A percentile compares a stretch with the other conserved stretches of the same genome.
Conservation (phyloP, 164 flowering plant species). For the Tetrastigma voinierianum region DNA sequence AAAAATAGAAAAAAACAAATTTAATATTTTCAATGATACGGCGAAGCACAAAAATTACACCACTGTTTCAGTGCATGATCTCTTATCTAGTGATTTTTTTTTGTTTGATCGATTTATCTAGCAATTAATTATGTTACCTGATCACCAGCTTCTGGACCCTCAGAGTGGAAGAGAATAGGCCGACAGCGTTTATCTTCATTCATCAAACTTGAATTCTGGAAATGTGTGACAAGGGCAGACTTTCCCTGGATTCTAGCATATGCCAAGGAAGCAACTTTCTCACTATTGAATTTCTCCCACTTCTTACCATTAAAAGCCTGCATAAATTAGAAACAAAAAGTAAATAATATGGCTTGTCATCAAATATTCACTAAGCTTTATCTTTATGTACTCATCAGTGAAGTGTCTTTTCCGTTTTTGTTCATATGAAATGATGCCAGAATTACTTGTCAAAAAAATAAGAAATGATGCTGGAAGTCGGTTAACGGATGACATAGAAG, state of each 20-base stretch:
- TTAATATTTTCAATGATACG: not conserved
- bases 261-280: conserved; percentile 94
- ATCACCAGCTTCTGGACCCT: conserved; percentile 55
- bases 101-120: too few species aligned
- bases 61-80: too few species aligned
- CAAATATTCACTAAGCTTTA: too few species aligned
- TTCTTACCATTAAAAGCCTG: conserved; percentile 95
- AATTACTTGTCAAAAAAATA: too few species aligned
- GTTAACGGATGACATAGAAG: too few species aligned
- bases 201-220: conserved; percentile 98
- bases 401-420: not conserved
- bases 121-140: conserved; percentile 44
- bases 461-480: not conserved
- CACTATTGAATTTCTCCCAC: conserved; percentile 99
- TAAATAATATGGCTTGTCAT: too few species aligned
- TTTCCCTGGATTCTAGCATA: conserved; percentile 99
- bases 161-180: conserved; percentile 85
- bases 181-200: conserved; percentile 98
- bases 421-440: not conserved
- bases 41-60: not conserved
- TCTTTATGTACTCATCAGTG: not conserved
- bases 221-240: conserved; percentile 81
- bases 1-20: too few species aligned
- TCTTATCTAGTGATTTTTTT: not conserved
- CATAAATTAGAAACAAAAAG: conserved; percentile 9